Conservation (phyloP, 2,329 filamentous ascomycete genomes). For the Epichloe bromicola region DNA sequence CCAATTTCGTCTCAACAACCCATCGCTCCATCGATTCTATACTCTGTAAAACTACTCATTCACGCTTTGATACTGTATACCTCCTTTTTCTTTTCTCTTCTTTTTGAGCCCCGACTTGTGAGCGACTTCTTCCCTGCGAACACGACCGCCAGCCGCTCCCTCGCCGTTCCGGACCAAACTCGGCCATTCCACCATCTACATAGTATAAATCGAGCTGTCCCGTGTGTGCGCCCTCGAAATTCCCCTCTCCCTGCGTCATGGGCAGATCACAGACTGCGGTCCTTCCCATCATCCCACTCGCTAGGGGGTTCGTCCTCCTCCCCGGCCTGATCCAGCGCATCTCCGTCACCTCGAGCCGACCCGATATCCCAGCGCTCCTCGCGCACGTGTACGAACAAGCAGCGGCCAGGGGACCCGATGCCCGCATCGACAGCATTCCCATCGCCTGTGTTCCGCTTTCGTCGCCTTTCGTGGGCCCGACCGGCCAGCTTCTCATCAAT, state of each 20-base stretch:
- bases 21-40: neutral
- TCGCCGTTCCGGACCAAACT: neutral
- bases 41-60: neutral
- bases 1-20: neutral
- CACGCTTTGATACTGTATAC: neutral
- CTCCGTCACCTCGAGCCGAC: slow-evolving; percentile 62
- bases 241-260: slow-evolving; percentile 17
- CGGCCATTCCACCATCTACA: neutral
- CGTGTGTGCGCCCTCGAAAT: neutral
- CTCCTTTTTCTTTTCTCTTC: neutral
- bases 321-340: slow-evolving; percentile 79
- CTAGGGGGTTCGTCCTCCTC: slow-evolving; percentile 67
- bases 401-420: slow-evolving; percentile 50
- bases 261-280: slow-evolving; percentile 29
- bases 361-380: slow-evolving; percentile 80
- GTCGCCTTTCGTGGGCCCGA: slow-evolving; percentile 58
- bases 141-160: neutral
- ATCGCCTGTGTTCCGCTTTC: slow-evolving; percentile 80
- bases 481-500: slow-evolving; percentile 65
- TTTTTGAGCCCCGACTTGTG: neutral
- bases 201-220: neutral
- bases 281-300: slow-evolving; percentile 71
- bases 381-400: slow-evolving; percentile 72
- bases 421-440: slow-evolving; percentile 53
- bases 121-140: neutral